Evolutionary conservation across 192 early-diverging fungal genomes (phyloP).

Genomic region (Coemansia sp.): DNA sequence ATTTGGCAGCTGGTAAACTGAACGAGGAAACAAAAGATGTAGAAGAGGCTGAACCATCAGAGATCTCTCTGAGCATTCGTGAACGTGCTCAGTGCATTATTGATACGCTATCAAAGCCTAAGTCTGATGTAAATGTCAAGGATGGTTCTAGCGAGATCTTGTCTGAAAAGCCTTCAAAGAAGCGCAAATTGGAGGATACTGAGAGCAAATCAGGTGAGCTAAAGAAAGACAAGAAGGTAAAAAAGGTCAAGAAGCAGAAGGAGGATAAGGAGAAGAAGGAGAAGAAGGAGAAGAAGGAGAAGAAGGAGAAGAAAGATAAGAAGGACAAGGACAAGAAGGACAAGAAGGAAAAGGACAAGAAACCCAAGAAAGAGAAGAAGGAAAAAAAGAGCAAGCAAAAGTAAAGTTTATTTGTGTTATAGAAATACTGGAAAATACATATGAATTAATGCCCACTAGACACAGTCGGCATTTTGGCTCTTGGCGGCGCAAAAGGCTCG

Average conservation of each 20-base stretch:
- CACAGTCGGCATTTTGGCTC: neutral
- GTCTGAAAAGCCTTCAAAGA: neutral
- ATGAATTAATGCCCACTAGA: no score
- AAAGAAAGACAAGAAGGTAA: slow-evolving; percentile 18
- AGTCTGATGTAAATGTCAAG: neutral
- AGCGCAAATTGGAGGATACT: slow-evolving; percentile 8
- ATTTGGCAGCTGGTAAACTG: neutral
- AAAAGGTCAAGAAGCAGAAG: slow-evolving; percentile 4
- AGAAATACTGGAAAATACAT: neutral
- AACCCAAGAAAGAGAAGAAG: slow-evolving; percentile 10
- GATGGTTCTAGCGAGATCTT: neutral
- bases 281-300: slow-evolving; percentile 10
- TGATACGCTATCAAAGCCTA: slow-evolving; percentile 7
- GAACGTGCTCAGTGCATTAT: slow-evolving; percentile 29
- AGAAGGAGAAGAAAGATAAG: slow-evolving; percentile 11
- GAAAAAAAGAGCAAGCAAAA: slow-evolving; percentile 10
- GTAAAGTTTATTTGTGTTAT: neutral
- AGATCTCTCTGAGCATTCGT: neutral
- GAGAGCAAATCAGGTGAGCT: slow-evolving; percentile 7
- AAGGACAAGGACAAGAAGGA: slow-evolving; percentile 5
- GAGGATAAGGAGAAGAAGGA: slow-evolving; percentile 13
- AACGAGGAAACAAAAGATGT: slow-evolving; percentile 4
- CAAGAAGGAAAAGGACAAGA: slow-evolving; percentile 15
- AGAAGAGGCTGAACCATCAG: neutral
- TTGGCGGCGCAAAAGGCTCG: neutral